Base-by-base conservation (phyloP, 768 basidiomycete species). In the Lactifluus pinguis region DNA sequence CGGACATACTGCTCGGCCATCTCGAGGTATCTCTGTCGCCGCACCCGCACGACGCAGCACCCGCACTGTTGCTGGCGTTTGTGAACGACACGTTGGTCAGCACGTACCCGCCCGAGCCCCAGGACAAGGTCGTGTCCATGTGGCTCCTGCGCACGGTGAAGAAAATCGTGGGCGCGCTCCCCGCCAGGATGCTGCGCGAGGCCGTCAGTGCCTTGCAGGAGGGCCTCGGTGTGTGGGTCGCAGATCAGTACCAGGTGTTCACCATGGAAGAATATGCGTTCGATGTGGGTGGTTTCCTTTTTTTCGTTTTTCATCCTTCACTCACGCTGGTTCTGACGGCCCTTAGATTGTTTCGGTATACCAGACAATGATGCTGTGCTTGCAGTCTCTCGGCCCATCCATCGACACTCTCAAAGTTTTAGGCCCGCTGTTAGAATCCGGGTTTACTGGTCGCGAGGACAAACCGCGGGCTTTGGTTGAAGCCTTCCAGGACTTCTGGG, bases 401-500 rank as follows among this genome's bases (percentile, higher is more conserved):
- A 44, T 73, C 13, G 66, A 70, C 7, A 73, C 74, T n/a, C 72
- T 89, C 32, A 73, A 76, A n/a, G 63, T 69, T 1, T 71, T 87
- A n/a, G 73, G 76, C 0, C 69, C 77, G 6, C 66, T 88, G 3
- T 67, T 91, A 8, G 80, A 77, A 61, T 80, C 86, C 3, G 79
- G 80, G 29, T 86, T 92, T 65, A 64, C 66, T 34, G 79, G 82
- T 15, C 77, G 82, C 5, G 57, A 68, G 7, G 77, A 79, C 53
- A 83, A 80, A 56, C 77, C 79, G 3, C 66, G 65, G 0, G 68
- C 74, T 3, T 74, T 79, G 4, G 69, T 71, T 14, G 79, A 82
- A 6, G 76, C 83, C 2, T 89, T 91, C 67, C 69, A 69, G 7
- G 80, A 81, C 34, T 86, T 85, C 68, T 90, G 89, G 89, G 69